phyloP scores from a whole-genome alignment of 23 red algal species.

The Cyanidioschyzon merolae region DNA sequence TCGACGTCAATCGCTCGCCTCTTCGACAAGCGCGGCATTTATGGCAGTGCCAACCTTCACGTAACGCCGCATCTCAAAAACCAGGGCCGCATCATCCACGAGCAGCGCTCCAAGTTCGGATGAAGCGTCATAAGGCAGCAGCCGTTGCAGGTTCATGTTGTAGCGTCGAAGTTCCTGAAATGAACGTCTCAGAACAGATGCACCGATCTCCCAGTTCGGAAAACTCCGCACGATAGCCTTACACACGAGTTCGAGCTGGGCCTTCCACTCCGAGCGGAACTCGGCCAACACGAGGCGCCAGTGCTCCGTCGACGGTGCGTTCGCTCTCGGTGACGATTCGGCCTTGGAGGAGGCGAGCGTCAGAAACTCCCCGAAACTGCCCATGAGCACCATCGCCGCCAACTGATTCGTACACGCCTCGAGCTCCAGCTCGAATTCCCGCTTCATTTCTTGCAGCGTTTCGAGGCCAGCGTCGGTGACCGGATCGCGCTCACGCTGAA shows the following conservation, averaged over 20 bases:
- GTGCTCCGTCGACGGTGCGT: not conserved
- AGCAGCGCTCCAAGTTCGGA: not conserved
- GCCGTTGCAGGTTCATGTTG: not conserved
- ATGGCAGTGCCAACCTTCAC: not conserved
- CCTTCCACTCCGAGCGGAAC: not conserved
- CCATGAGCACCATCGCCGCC: not conserved
- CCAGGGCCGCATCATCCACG: constrained; percentile 4
- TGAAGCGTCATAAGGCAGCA: not conserved
- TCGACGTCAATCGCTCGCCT: too few species aligned
- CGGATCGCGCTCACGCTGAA: not conserved
- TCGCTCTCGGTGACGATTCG: not conserved
- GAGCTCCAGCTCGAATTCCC: not conserved
- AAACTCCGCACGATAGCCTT: not conserved
- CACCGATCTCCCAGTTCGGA: not conserved
- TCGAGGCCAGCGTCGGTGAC: not conserved
- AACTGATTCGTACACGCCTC: constrained; percentile 1
- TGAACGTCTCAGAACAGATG: not conserved
- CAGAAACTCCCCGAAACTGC: not conserved
- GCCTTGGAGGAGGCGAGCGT: not conserved
- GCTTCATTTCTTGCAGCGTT: not conserved
- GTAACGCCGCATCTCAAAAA: not conserved
- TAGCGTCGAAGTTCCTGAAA: not conserved
- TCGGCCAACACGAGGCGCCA: constrained; percentile 11
- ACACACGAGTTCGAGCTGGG: not conserved
- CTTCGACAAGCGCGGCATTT: too few species aligned